Conservation (phyloP, 2,329 filamentous ascomycete species). For the Endocalyx cinctus region DNA sequence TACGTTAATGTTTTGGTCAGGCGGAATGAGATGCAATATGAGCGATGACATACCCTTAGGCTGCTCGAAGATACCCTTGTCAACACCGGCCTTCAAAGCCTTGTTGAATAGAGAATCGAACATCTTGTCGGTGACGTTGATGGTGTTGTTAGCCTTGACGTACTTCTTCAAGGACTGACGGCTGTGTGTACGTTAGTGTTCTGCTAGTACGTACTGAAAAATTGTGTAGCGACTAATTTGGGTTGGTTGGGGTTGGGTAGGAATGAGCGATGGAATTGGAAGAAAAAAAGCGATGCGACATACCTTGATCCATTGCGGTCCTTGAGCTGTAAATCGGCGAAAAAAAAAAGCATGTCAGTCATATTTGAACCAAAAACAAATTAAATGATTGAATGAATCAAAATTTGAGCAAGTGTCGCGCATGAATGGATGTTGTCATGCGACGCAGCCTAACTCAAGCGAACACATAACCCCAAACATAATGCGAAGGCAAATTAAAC, state of each 20-base stretch:
- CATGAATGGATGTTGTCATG: too few relatives aligned
- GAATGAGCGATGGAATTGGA: neutral
- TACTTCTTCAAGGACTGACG: slow-evolving; percentile 60
- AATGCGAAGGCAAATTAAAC: too few relatives aligned
- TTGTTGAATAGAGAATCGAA: slow-evolving; percentile 65
- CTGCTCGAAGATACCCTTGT: slow-evolving; percentile 81
- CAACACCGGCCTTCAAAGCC: slow-evolving; percentile 69
- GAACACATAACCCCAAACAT: too few relatives aligned
- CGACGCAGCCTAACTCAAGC: too few relatives aligned
- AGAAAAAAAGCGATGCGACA: neutral
- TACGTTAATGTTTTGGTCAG: too few relatives aligned
- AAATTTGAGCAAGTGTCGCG: too few relatives aligned
- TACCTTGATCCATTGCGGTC: neutral
- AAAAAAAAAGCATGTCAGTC: slow-evolving; percentile 3
- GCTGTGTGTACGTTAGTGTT: slow-evolving; percentile 33
- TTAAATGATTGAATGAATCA: too few relatives aligned
- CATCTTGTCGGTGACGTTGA: slow-evolving; percentile 43
- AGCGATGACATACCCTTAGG: slow-evolving; percentile 70
- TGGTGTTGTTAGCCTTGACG: slow-evolving; percentile 31
- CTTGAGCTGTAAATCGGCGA: neutral
- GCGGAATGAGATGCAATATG: too few relatives aligned
- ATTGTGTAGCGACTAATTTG: too few relatives aligned
- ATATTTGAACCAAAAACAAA: too few relatives aligned
- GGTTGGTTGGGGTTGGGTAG: neutral
- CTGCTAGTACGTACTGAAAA: too few relatives aligned